Conservation (phyloP, 2,329 filamentous ascomycete genomes). For the Herpotrichia juniperi region DNA sequence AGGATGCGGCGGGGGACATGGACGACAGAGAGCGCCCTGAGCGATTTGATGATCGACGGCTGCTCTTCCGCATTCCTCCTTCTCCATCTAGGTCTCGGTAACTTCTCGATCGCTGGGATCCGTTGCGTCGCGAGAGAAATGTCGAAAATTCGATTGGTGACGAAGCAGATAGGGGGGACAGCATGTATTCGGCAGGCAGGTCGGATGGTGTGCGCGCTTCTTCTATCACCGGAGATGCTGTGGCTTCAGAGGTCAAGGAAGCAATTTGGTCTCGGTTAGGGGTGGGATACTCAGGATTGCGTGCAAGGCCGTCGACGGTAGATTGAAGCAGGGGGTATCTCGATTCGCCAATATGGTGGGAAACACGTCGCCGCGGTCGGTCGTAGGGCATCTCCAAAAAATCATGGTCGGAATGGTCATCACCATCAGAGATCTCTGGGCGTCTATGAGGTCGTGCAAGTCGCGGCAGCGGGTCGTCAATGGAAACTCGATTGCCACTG, state of each 20-base stretch:
- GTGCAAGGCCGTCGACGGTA: slow-evolving; percentile 39
- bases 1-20: slow-evolving; percentile 64
- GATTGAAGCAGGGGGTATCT: slow-evolving; percentile 44
- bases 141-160: slow-evolving; percentile 46
- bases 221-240: slow-evolving; percentile 45
- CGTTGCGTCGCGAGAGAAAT: slow-evolving; percentile 31
- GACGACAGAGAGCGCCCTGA: slow-evolving; percentile 55
- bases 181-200: slow-evolving; percentile 36
- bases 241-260: slow-evolving; percentile 51
- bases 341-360: slow-evolving; percentile 29
- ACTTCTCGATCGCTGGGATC: slow-evolving; percentile 38
- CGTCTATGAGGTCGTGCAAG: slow-evolving; percentile 20
- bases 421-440: slow-evolving; percentile 28
- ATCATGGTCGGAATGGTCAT: slow-evolving; percentile 40
- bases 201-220: slow-evolving; percentile 48
- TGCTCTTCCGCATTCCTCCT: slow-evolving; percentile 41
- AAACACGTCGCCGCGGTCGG: slow-evolving; percentile 23
- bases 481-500: slow-evolving; percentile 43
- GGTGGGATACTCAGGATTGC: slow-evolving; percentile 27
- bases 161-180: slow-evolving; percentile 39
- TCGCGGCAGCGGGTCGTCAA: slow-evolving; percentile 47
- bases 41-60: slow-evolving; percentile 52
- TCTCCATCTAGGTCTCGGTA: slow-evolving; percentile 40
- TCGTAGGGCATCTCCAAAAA: slow-evolving; percentile 39
- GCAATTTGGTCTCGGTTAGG: slow-evolving; percentile 45